phyloP scores from a whole-genome alignment of 2,329 filamentous ascomycete species.

The Ambrosiella xylebori region DNA sequence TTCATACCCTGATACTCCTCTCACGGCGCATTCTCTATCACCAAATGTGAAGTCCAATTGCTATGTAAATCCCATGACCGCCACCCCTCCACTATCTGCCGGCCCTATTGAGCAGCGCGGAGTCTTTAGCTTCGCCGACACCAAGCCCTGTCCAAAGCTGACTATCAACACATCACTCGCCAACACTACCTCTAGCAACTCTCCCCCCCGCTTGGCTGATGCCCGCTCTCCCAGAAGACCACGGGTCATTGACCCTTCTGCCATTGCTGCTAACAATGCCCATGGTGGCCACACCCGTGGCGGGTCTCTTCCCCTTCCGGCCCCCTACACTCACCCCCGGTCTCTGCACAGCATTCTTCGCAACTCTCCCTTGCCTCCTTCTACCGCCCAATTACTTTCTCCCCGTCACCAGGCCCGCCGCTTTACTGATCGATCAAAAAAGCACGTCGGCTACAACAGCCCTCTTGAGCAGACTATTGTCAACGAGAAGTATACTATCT shows the following conservation, averaged over 20 bases:
- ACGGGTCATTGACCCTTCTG: not conserved
- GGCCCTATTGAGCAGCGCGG: slow-evolving; percentile 25
- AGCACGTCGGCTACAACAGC: slow-evolving; percentile 43
- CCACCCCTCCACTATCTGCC: slow-evolving; percentile 41
- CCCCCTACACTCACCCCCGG: slow-evolving; percentile 40
- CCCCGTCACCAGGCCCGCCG: slow-evolving; percentile 36
- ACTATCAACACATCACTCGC: slow-evolving; percentile 13
- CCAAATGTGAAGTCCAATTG: slow-evolving; percentile 26
- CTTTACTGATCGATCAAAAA: slow-evolving; percentile 32
- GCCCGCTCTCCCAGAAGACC: not conserved
- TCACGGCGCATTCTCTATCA: slow-evolving; percentile 33
- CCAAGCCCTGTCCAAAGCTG: slow-evolving; percentile 10
- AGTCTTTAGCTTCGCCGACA: slow-evolving; percentile 9
- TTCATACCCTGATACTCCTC: slow-evolving; percentile 35
- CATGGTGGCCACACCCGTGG: slow-evolving; percentile 13
- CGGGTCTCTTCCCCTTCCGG: slow-evolving; percentile 18
- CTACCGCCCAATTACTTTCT: slow-evolving; percentile 31
- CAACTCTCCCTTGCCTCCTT: slow-evolving; percentile 45
- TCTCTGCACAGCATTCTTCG: slow-evolving; percentile 46
- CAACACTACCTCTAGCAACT: not conserved
- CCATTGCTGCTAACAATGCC: slow-evolving; percentile 1
- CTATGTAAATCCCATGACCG: slow-evolving; percentile 40
- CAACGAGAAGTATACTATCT: slow-evolving; percentile 43
- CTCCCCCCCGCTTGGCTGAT: slow-evolving; percentile 4
- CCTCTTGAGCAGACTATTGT: slow-evolving; percentile 47